A percentile compares a stretch with the other conserved stretches of the same genome.
These are phyloP conservation scores for Sporothrix brunneoviolacea DNA, from an alignment of 2,329 filamentous ascomycete genomes.

Conservation along the genomic window DNA sequence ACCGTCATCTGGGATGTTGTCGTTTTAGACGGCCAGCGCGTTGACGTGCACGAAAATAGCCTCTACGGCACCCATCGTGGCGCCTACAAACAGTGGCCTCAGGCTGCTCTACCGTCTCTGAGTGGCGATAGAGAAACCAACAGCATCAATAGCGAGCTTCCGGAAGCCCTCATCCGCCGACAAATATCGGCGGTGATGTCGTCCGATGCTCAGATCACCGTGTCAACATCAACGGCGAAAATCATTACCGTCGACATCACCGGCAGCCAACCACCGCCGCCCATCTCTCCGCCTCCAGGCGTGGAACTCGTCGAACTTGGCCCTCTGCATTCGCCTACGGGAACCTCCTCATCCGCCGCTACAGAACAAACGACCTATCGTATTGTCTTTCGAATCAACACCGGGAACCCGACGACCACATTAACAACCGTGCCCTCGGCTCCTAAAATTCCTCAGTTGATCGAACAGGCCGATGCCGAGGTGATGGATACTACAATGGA, in stretches of 20 bases:
- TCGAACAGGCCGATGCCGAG: constrained; percentile 25
- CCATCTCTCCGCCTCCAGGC: constrained; percentile 49
- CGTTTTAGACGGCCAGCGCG: constrained; percentile 50
- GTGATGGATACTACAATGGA: constrained; percentile 15
- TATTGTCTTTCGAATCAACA: constrained; percentile 48
- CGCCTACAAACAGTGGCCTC: constrained; percentile 14
- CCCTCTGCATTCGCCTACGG: constrained; percentile 18
- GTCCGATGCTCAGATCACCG: constrained; percentile 50
- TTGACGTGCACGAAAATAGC: constrained; percentile 42
- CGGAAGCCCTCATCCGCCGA: constrained; percentile 42
- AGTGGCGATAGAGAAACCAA: background rate
- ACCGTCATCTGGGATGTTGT: constrained; percentile 62
- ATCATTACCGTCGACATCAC: constrained; percentile 59
- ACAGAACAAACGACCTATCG: constrained; percentile 36
- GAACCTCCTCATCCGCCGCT: constrained; percentile 18
- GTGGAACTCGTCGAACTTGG: constrained; percentile 52
- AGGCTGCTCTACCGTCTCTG: too few species aligned
- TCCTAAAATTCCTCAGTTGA: background rate
- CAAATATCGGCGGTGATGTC: constrained; percentile 51
- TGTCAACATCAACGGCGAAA: constrained; percentile 52
- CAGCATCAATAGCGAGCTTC: constrained; percentile 37
- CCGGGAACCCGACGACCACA: background rate
- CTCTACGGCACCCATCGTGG: constrained; percentile 27
- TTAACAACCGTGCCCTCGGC: background rate
- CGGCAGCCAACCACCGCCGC: constrained; percentile 44